Percentiles rank a stretch among this genome's conserved stretches.
Conservation (phyloP, 768 basidiomycete species). For the Tricholomella constricta region DNA sequence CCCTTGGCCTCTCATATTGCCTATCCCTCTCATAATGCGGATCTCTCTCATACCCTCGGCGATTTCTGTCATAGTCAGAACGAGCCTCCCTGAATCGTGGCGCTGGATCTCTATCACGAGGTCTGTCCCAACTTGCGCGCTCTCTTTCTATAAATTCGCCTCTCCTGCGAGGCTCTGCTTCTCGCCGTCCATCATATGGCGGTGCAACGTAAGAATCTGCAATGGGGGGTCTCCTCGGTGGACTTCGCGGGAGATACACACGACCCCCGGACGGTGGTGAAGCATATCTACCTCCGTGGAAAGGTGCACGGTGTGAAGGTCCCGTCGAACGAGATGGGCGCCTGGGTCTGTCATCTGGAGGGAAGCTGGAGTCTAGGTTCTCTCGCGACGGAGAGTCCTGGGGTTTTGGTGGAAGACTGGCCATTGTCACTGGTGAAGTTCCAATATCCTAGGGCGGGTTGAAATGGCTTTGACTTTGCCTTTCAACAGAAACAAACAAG, state of each 20-base stretch:
- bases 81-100: constrained; percentile 10
- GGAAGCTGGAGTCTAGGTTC: constrained; percentile 14
- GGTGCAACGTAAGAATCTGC: constrained; percentile 35
- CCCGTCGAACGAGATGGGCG: constrained; percentile 28
- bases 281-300: constrained; percentile 9
- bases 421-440: constrained; percentile 25
- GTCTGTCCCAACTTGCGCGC: constrained; percentile 20
- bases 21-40: constrained; percentile 12
- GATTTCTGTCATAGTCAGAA: constrained; percentile 21
- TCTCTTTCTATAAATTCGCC: constrained; percentile 17
- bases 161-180: constrained; percentile 23
- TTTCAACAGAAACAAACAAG: constrained; percentile 16
- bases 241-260: constrained; percentile 9
- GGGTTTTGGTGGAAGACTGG: constrained; percentile 43
- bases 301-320: constrained; percentile 9
- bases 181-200: constrained; percentile 27
- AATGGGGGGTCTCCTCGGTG: constrained; percentile 19
- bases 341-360: constrained; percentile 30
- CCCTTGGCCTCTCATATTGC: constrained; percentile 23
- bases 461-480: background rate
- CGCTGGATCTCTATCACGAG: constrained; percentile 12
- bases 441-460: background rate
- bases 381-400: constrained; percentile 29
- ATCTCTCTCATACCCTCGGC: constrained; percentile 25
- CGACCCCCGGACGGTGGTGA: constrained; percentile 19